Evolutionary conservation across 2,329 filamentous ascomycete species (phyloP).

Genomic region (Exophiala oligosperma): DNA sequence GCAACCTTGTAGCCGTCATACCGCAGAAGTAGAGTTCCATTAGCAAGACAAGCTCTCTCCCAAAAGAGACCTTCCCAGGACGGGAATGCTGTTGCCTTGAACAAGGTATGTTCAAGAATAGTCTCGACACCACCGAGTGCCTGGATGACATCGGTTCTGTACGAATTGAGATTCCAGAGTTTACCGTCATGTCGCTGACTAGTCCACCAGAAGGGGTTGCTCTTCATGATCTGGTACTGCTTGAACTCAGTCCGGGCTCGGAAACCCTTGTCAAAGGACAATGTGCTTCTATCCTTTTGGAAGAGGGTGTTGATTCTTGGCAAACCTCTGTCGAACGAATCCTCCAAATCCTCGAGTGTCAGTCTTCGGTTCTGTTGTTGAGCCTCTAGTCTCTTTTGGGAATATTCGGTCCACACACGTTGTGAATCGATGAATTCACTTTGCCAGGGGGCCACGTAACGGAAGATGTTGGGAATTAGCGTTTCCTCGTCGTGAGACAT

Average conservation of each 20-base stretch:
- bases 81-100: conserved; percentile 95
- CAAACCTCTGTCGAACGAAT: conserved; percentile 96
- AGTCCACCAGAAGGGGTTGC: conserved; percentile 99
- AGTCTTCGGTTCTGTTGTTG: conserved; percentile 95
- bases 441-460: conserved; percentile 99
- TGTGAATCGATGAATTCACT: conserved; percentile 99
- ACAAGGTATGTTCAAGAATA: conserved; percentile 93
- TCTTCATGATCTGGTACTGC: conserved; percentile 98
- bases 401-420: conserved; percentile 98
- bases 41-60: conserved; percentile 58
- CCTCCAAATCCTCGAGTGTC: conserved; percentile 93
- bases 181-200: conserved; percentile 96
- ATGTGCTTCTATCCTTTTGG: conserved; percentile 95
- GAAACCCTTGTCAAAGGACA: conserved; percentile 99
- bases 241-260: conserved; percentile 95
- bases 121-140: conserved; percentile 95
- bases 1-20: no score
- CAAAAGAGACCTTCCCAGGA: conserved; percentile 97
- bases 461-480: conserved; percentile 96
- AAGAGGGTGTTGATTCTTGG: conserved; percentile 98
- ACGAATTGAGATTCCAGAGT: conserved; percentile 94
- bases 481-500: conserved; percentile 99
- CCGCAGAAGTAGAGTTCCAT: no score
- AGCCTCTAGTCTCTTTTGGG: conserved; percentile 93
- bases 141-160: conserved; percentile 95